Base-by-base conservation (phyloP, 2,329 filamentous ascomycete genomes). In the Fusarium agapanthi region DNA sequence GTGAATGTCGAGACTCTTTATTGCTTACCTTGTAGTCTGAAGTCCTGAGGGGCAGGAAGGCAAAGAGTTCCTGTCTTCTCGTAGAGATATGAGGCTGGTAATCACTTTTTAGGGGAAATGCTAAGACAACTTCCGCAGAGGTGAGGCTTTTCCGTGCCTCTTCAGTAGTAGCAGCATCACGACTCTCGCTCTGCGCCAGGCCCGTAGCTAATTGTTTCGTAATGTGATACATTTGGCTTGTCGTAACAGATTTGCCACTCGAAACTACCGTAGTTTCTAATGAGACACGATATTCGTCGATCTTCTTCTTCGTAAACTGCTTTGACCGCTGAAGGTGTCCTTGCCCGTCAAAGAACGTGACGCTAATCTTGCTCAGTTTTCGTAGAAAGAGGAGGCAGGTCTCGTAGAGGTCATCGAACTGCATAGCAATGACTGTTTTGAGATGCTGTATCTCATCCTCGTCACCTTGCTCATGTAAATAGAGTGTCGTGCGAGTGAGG, bases 121-220 rank as follows among this genome's bases (percentile, higher is more conserved):
- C 74, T 18, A 76, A 35, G n/a, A 74, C n/a, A 7, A 76, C 53
- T 18, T 75, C 68, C 0, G 74, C 59, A 3, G n/a, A 61, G 0
- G 65, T 61, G 7, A 35, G 62, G 9, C 12, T 22, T 35, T 7
- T 60, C 28, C 35, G 15, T 20, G 30, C 58, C 20, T 71, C 37
- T 0, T 65, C 67, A 8, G 45, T 56, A 4, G 48, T 35, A 2
- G 69, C 57, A 28, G 41, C n/a, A 5, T 71, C 58, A 2, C 65
- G 67, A 22, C 71, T 75, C 5, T 72, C 71, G 11, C 66, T 72
- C 1, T 28, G 41, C 3, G 67, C 35, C 22, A 76, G 45, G 3
- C 55, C 51, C 0, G 30, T 48, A 0, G 67, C 66, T 16, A 11
- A 38, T 1, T 47, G 32, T 18, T 56, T 67, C 4, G 73, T 65